A percentile compares a stretch with the other conserved stretches of the same genome.
Conservation (phyloP, 2,329 filamentous ascomycete genomes). For the Epichloe glyceriae region DNA sequence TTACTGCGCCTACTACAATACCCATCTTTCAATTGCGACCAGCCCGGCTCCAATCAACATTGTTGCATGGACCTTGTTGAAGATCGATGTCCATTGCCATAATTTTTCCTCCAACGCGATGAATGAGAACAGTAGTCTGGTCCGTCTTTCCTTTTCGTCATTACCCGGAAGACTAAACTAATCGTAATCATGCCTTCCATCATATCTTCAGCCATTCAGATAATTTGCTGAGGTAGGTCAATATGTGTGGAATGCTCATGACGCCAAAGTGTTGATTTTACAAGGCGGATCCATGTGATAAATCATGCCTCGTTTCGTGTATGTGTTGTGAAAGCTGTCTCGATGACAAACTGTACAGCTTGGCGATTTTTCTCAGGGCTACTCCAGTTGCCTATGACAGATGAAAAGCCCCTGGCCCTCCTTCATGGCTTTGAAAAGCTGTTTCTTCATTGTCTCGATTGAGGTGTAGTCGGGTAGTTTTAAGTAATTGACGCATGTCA, state of each 20-base stretch:
- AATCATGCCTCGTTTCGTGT: neutral
- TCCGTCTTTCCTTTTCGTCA: conserved; percentile 15
- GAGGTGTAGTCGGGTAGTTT: conserved; percentile 91
- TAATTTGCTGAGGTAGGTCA: conserved; percentile 7
- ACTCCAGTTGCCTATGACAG: conserved; percentile 45
- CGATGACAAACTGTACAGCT: neutral
- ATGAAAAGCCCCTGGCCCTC: conserved; percentile 96
- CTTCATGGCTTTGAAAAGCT: conserved; percentile 73
- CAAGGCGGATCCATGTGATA: neutral
- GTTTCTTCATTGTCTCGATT: conserved; percentile 62
- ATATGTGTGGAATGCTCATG: neutral
- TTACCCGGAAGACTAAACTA: neutral
- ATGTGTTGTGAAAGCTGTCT: neutral
- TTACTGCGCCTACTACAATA: conserved; percentile 1
- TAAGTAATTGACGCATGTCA: conserved; percentile 99
- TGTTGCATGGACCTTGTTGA: neutral
- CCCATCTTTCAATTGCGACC: neutral
- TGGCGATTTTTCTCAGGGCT: neutral
- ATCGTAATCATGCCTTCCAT: conserved; percentile 7
- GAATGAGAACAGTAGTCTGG: conserved; percentile 3
- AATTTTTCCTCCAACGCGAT: neutral
- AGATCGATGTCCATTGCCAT: neutral
- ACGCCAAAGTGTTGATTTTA: neutral
- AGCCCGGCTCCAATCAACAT: neutral
- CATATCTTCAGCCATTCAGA: conserved; percentile 14